Evolutionary conservation across 2,329 filamentous ascomycete species (phyloP).

Genomic region (Monosporascus cannonballus): DNA sequence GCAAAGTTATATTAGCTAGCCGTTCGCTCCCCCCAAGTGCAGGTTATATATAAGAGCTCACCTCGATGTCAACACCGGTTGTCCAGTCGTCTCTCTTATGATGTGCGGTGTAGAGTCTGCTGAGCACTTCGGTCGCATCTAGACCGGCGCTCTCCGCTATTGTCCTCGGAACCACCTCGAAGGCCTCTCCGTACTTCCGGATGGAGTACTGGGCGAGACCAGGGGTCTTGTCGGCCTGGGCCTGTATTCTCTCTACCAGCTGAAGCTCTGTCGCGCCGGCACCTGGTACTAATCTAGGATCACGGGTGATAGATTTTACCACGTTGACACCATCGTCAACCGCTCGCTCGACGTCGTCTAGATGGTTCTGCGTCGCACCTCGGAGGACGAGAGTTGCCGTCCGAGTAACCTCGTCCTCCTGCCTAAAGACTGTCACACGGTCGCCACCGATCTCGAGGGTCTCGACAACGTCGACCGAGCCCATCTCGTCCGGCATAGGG

Average conservation of each 20-base stretch:
- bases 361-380: slow-evolving; percentile 94
- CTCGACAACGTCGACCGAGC: slow-evolving; percentile 88
- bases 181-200: slow-evolving; percentile 94
- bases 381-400: slow-evolving; percentile 92
- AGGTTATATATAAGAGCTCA: slow-evolving; percentile 26
- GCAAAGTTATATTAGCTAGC: slow-evolving; percentile 10
- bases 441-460: slow-evolving; percentile 97
- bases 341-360: slow-evolving; percentile 93
- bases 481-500: slow-evolving; percentile 99
- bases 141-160: slow-evolving; percentile 92
- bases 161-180: slow-evolving; percentile 92
- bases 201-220: slow-evolving; percentile 95
- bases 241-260: slow-evolving; percentile 85
- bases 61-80: slow-evolving; percentile 89
- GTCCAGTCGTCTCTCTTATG: slow-evolving; percentile 83
- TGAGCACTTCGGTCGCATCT: slow-evolving; percentile 94
- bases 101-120: slow-evolving; percentile 87
- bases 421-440: slow-evolving; percentile 95
- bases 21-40: neutral
- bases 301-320: slow-evolving; percentile 95
- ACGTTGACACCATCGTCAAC: slow-evolving; percentile 98
- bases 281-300: slow-evolving; percentile 83
- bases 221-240: slow-evolving; percentile 85
- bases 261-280: slow-evolving; percentile 93
- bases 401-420: slow-evolving; percentile 86